A percentile compares a stretch with the other conserved stretches of the same genome.
These are phyloP conservation scores for Umbellularia californica DNA, from an alignment of 164 flowering plant species.

Conservation along the genomic window DNA sequence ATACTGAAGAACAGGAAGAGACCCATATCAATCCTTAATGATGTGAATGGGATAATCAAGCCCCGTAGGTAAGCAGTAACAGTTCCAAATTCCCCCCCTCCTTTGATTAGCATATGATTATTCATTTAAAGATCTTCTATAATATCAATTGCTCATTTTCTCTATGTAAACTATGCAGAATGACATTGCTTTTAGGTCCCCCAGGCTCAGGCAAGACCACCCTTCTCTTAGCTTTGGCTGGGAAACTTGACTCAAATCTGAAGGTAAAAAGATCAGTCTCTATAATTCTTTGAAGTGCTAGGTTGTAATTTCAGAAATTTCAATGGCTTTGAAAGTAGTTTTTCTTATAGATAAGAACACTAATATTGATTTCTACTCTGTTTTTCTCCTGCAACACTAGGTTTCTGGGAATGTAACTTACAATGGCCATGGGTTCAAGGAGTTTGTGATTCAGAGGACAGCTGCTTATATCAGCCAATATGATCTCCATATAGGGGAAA, in stretches of 20 bases:
- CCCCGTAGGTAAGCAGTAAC: slow-evolving; percentile 56
- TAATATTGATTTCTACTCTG: too few relatives aligned
- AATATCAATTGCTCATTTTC: too few relatives aligned
- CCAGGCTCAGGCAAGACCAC: slow-evolving; percentile 92
- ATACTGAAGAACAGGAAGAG: slow-evolving; percentile 6
- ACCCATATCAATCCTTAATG: slow-evolving; percentile 47
- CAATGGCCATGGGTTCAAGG: slow-evolving; percentile 60
- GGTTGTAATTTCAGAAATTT: too few relatives aligned
- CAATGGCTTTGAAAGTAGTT: too few relatives aligned
- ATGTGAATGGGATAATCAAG: slow-evolving; percentile 73
- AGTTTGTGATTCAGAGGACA: slow-evolving; percentile 61
- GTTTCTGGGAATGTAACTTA: slow-evolving; percentile 50
- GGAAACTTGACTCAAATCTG: slow-evolving; percentile 54
- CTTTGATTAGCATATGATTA: too few relatives aligned
- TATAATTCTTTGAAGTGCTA: background rate
- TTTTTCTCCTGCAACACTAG: slow-evolving; percentile 14
- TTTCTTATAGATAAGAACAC: too few relatives aligned
- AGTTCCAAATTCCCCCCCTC: too few relatives aligned
- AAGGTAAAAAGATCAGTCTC: background rate
- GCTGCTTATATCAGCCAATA: slow-evolving; percentile 58
- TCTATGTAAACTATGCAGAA: slow-evolving; percentile 31
- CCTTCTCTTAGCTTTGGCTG: slow-evolving; percentile 78
- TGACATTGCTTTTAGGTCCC: slow-evolving; percentile 85
- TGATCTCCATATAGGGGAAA: slow-evolving; percentile 52
- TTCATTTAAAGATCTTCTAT: too few relatives aligned